phyloP scores from a whole-genome alignment of 164 flowering plant species.

The Kalanchoe fedtschenkoi region DNA sequence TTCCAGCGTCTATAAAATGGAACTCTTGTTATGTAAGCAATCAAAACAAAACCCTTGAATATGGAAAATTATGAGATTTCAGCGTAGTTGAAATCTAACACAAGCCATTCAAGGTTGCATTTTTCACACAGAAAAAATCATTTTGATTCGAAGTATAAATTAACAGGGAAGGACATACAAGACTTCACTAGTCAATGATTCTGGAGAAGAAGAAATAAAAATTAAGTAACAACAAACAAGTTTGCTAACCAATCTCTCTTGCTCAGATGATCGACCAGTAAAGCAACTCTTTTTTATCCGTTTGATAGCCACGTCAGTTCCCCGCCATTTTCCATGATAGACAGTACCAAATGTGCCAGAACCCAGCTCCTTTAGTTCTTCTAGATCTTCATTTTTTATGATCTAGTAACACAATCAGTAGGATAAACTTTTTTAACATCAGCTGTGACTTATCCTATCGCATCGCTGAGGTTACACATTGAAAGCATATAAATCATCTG shows the following conservation, averaged over 20 bases:
- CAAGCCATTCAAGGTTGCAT: neutral
- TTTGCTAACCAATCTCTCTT: conserved; percentile 67
- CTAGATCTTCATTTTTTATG: conserved; percentile 83
- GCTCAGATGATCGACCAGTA: conserved; percentile 86
- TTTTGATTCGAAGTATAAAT: too few species aligned
- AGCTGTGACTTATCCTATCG: neutral
- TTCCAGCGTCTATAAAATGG: conserved; percentile 47
- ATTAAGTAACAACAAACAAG: neutral
- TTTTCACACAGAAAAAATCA: neutral
- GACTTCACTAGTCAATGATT: too few species aligned
- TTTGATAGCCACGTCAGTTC: conserved; percentile 20
- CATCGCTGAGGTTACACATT: neutral
- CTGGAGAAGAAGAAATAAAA: neutral
- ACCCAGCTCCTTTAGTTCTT: conserved; percentile 60
- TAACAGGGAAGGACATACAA: too few species aligned
- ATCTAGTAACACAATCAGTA: conserved; percentile 23
- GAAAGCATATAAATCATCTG: neutral
- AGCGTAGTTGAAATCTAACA: too few species aligned
- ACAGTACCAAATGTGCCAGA: conserved; percentile 20
- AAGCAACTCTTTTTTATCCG: conserved; percentile 47
- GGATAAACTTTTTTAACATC: neutral
- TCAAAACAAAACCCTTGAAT: too few species aligned
- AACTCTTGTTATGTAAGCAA: too few species aligned
- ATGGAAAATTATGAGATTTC: too few species aligned
- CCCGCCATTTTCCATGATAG: conserved; percentile 19